Evolutionary conservation across 2,329 filamentous ascomycete species (phyloP).

Genomic region (Fonsecaea pugnacius): DNA sequence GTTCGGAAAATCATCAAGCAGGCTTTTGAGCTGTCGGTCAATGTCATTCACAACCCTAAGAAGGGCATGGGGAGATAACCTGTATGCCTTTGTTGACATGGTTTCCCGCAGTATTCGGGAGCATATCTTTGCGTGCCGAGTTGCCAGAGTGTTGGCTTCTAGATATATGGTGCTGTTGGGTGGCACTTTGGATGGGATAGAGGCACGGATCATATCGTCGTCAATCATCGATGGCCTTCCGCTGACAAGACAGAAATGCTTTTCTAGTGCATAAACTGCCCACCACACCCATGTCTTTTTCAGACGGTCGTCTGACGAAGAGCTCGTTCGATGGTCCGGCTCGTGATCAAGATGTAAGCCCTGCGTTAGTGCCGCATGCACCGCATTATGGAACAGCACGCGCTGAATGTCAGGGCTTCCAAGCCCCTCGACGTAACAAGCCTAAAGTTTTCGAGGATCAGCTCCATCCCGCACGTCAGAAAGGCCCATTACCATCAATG

Average conservation of each 20-base stretch:
- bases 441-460: constrained; percentile 8
- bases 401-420: constrained; percentile 16
- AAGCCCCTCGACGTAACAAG: constrained; percentile 16
- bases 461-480: neutral
- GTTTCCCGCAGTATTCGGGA: constrained; percentile 13
- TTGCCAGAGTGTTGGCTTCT: neutral
- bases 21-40: constrained; percentile 9
- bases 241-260: constrained; percentile 6
- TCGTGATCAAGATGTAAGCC: constrained; percentile 21
- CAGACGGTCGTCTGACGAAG: constrained; percentile 8
- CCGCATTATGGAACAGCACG: constrained; percentile 17
- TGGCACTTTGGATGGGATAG: neutral
- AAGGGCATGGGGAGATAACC: constrained; percentile 6
- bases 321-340: constrained; percentile 4
- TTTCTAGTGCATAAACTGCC: constrained; percentile 17
- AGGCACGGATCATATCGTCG: constrained; percentile 14
- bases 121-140: constrained; percentile 7
- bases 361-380: constrained; percentile 17
- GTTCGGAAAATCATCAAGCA: constrained; percentile 17
- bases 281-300: constrained; percentile 20
- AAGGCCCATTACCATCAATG: constrained; percentile 16
- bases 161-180: neutral
- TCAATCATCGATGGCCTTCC: constrained; percentile 13
- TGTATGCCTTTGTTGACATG: constrained; percentile 11
- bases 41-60: constrained; percentile 8